Evolutionary conservation across 2,329 filamentous ascomycete species (phyloP).

Genomic region (Calonectria pseudoturangicola): DNA sequence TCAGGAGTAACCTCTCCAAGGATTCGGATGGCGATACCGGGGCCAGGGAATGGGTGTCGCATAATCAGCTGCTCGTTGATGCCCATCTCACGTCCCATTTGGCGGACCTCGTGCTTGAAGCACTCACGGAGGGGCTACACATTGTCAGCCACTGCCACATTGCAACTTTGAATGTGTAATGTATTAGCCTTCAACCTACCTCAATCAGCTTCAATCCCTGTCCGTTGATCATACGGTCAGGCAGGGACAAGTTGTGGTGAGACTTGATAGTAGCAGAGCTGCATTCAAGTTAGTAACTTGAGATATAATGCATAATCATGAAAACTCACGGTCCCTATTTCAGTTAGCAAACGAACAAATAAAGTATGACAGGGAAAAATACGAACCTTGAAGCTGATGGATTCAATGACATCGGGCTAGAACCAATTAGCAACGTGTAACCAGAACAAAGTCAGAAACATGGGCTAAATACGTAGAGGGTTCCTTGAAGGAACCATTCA

Average conservation of each 20-base stretch:
- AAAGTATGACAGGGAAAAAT: neutral
- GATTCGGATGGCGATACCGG: slow-evolving; percentile 83
- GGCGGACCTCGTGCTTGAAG: slow-evolving; percentile 86
- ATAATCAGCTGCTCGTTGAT: slow-evolving; percentile 22
- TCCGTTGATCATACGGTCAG: slow-evolving; percentile 31
- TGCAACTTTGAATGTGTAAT: neutral
- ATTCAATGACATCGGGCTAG: neutral
- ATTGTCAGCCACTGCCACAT: neutral
- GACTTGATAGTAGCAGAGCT: neutral
- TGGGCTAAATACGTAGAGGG: slow-evolving; percentile 72
- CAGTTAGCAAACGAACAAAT: neutral
- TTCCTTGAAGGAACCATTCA: slow-evolving; percentile 91
- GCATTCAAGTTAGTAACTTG: neutral
- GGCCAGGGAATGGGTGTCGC: slow-evolving; percentile 60
- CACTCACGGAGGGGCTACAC: slow-evolving; percentile 27
- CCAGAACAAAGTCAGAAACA: slow-evolving; percentile 56
- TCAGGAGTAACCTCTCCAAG: slow-evolving; percentile 13
- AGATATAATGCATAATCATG: neutral
- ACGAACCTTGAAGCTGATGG: neutral
- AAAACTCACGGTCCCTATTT: neutral
- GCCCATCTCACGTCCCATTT: neutral
- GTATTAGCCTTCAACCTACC: neutral
- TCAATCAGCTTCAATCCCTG: slow-evolving; percentile 7
- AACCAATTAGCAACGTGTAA: neutral
- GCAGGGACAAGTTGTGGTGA: neutral